phyloP scores from a whole-genome alignment of 139 green algal genomes.

The Chlamydomonas schloesseri region DNA sequence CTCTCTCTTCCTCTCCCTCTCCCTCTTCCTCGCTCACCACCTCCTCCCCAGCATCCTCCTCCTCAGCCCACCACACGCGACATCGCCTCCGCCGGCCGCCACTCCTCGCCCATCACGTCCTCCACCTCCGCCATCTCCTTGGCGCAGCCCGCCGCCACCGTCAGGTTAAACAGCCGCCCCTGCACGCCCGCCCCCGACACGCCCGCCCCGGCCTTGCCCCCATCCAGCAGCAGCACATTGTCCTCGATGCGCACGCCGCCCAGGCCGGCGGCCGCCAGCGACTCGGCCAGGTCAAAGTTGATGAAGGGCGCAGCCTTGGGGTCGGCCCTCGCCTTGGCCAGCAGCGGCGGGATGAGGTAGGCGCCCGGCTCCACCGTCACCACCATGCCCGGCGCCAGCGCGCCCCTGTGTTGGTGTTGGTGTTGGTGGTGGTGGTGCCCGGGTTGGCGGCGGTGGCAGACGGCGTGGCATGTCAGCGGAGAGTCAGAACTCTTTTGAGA shows the following conservation, averaged over 20 bases:
- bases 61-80: background rate
- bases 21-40: background rate
- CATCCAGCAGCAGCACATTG: slow-evolving; percentile 40
- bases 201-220: background rate
- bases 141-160: slow-evolving; percentile 24
- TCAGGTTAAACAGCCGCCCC: slow-evolving; percentile 37
- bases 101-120: slow-evolving; percentile 40
- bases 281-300: slow-evolving; percentile 17
- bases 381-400: slow-evolving; percentile 56
- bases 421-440: too few relatives aligned
- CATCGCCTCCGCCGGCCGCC: slow-evolving; percentile 15
- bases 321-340: slow-evolving; percentile 16
- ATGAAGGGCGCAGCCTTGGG: slow-evolving; percentile 29
- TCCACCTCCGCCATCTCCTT: slow-evolving; percentile 42
- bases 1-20: too few relatives aligned
- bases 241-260: slow-evolving; percentile 64
- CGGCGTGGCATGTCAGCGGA: too few relatives aligned
- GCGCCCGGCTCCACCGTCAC: slow-evolving; percentile 64
- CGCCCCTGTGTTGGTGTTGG: background rate
- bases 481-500: too few relatives aligned
- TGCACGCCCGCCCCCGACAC: background rate
- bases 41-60: background rate
- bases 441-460: too few relatives aligned
- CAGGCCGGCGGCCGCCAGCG: slow-evolving; percentile 2
- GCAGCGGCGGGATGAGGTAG: slow-evolving; percentile 36